A percentile compares a stretch with the other conserved stretches of the same genome.
Conservation (phyloP, 2,329 filamentous ascomycete genomes). For the Monilinia polystroma region DNA sequence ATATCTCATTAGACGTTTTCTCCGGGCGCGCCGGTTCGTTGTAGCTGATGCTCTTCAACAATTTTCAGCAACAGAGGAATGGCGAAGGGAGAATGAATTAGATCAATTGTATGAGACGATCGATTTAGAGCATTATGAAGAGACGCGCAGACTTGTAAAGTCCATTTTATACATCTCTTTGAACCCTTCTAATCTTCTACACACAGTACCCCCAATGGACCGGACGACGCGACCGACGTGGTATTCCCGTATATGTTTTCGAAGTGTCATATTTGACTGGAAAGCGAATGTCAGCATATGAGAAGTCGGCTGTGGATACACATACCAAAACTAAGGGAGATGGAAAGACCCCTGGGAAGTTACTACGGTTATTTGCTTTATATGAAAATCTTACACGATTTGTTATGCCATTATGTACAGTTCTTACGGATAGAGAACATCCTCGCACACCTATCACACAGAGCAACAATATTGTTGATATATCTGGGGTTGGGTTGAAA, state of each 20-base stretch:
- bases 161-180: constrained; percentile 28
- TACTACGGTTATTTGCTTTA: constrained; percentile 83
- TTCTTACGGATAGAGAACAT: constrained; percentile 68
- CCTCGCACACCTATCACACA: constrained; percentile 84
- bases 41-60: constrained; percentile 76
- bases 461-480: constrained; percentile 93
- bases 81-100: constrained; percentile 77
- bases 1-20: constrained; percentile 63
- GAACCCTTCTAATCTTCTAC: constrained; percentile 25
- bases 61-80: constrained; percentile 85
- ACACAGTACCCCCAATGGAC: constrained; percentile 90
- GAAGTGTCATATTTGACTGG: constrained; percentile 80
- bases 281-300: constrained; percentile 78
- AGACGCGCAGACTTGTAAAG: constrained; percentile 70
- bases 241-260: constrained; percentile 89
- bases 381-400: constrained; percentile 93
- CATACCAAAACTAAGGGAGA: constrained; percentile 62
- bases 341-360: constrained; percentile 67
- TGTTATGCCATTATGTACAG: constrained; percentile 78
- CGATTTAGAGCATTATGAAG: constrained; percentile 79
- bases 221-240: constrained; percentile 82
- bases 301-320: constrained; percentile 57
- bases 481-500: constrained; percentile 80
- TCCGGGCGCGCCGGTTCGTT: constrained; percentile 80
- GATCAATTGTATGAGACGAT: constrained; percentile 82